Conservation (phyloP, 306 rosid species). For the Cicer judaicum region DNA sequence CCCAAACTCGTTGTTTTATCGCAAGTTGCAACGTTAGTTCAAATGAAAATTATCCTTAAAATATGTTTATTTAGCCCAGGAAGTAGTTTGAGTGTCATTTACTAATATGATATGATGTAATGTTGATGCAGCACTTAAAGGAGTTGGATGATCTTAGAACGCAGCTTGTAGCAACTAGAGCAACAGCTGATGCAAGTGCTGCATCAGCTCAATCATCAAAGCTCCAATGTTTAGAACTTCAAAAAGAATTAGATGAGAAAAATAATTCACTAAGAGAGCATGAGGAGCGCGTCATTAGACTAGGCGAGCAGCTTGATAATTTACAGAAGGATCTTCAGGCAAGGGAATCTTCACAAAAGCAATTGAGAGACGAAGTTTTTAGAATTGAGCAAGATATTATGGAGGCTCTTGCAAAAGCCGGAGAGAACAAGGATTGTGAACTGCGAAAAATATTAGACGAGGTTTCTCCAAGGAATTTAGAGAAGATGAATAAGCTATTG, state of each 20-base stretch:
- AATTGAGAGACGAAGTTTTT: constrained; percentile 81
- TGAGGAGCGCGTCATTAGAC: constrained; percentile 71
- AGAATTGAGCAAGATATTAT: constrained; percentile 83
- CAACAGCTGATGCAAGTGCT: constrained; percentile 84
- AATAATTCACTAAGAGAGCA: constrained; percentile 72
- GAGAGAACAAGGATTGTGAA: constrained; percentile 72
- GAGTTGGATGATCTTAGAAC: constrained; percentile 81
- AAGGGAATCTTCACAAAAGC: constrained; percentile 90
- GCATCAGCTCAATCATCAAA: constrained; percentile 85
- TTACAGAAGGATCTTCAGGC: constrained; percentile 84
- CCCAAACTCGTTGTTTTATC: constrained; percentile 11
- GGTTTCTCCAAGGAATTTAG: constrained; percentile 83
- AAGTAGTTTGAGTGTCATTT: constrained; percentile 22
- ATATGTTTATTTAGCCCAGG: not conserved
- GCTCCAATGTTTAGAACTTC: constrained; percentile 67
- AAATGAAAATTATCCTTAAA: constrained; percentile 10
- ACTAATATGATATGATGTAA: constrained; percentile 29
- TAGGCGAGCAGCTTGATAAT: constrained; percentile 81
- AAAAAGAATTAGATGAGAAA: constrained; percentile 81
- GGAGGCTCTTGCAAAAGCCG: constrained; percentile 75
- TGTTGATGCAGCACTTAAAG: constrained; percentile 64
- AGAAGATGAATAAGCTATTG: constrained; percentile 74
- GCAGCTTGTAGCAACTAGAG: constrained; percentile 72
- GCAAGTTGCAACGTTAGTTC: not conserved
- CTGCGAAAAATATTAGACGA: constrained; percentile 77